These are phyloP conservation scores for Russula earlei DNA, from an alignment of 768 basidiomycete species.

Conservation along the genomic window DNA sequence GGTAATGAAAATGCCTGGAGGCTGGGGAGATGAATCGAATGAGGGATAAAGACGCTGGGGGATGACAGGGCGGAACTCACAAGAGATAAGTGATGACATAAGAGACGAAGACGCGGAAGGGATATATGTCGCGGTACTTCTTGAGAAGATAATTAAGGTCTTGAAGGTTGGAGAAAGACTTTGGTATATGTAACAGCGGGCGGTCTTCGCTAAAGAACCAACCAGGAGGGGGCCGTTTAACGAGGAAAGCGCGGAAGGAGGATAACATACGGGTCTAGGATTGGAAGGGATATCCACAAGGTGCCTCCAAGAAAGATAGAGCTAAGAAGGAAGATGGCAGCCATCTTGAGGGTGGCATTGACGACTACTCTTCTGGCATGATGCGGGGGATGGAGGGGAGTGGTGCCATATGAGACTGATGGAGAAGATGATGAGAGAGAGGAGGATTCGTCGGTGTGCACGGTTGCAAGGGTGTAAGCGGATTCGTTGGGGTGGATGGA, in stretches of 20 bases:
- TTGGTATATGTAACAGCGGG: slow-evolving; percentile 69
- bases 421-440: slow-evolving; percentile 22
- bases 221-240: neutral
- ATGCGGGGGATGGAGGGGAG: slow-evolving; percentile 29
- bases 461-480: slow-evolving; percentile 57
- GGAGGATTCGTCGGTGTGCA: slow-evolving; percentile 26
- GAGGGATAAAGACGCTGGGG: neutral
- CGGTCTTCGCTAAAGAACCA: slow-evolving; percentile 55
- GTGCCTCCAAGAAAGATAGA: slow-evolving; percentile 62
- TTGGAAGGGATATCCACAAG: slow-evolving; percentile 75
- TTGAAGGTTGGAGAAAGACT: slow-evolving; percentile 80
- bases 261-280: slow-evolving; percentile 59
- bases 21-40: slow-evolving; percentile 34
- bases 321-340: slow-evolving; percentile 61
- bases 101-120: slow-evolving; percentile 74
- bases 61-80: slow-evolving; percentile 40
- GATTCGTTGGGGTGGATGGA: slow-evolving; percentile 32
- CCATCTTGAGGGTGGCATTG: slow-evolving; percentile 79
- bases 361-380: slow-evolving; percentile 52
- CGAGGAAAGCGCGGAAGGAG: neutral
- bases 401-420: slow-evolving; percentile 12
- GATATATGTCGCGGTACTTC: slow-evolving; percentile 88
- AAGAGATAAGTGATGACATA: slow-evolving; percentile 89
- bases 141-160: slow-evolving; percentile 76
- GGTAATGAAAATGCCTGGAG: slow-evolving; percentile 95